Evolutionary conservation across 1,284 basidiomycete genomes (phyloP), one percentile per base, ranked within the genome.

Genomic region (Moesziomyces antarcticus): DNA sequence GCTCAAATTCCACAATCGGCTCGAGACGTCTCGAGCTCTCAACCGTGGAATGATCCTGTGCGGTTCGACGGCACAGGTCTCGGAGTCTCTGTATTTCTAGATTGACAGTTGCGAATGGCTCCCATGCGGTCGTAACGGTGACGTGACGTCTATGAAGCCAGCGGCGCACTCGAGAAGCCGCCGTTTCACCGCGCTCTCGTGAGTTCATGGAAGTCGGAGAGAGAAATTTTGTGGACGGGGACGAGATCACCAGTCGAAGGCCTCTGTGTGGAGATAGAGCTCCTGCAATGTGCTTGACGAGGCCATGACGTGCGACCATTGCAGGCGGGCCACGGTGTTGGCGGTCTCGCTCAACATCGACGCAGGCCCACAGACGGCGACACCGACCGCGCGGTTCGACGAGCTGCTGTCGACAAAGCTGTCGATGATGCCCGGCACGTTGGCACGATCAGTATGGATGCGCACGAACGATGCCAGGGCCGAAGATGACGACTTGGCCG

Each of bases 281-380:
- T 76, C 70, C 22, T 59, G 27, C 30, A 68, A n/a, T 9, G 35
- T 40, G 9, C 22, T 49, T 3, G 24, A 16, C n/a, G 20, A 22
- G 22, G 49, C 33, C 14, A 72, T 41, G 13, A 68, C 65, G 14
- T 63, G 65, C 11, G 71, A 53, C 58, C 71, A 67, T 42, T 76
- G 73, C 37, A 69, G 35, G 10, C 33, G 24, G 5, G 70, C 50
- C 1, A 70, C 56, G 7, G 57, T 56, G 42, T 72, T 68, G 14
- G 65, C 61, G 14, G 70, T 68, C 37, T 76, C 73, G 48, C 51
- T 72, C 35, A 64, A 43, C 69, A 76, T 76, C 16, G 44, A 50
- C 0, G 59, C 57, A 8, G 73, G 73, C 4, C 73, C 73, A 50
- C 73, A 76, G 20, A 76, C 62, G n/a, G 70, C 51, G 1, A 73